Conservation (phyloP, 208 protist genomes). For the Leishmania turanica region DNA sequence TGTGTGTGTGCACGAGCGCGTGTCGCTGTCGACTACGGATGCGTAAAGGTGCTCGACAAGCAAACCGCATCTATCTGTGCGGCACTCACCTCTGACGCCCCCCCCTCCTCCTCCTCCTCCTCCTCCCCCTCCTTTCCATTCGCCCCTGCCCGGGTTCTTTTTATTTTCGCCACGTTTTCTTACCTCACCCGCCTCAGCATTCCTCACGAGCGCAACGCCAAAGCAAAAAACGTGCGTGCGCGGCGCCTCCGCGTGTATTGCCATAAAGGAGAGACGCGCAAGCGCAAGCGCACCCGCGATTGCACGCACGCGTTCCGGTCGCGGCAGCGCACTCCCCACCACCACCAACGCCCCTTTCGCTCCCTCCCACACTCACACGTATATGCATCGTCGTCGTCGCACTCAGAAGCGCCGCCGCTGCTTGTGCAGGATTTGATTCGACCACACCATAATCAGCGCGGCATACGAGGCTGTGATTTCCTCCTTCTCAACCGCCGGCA, state of each 20-base stretch:
- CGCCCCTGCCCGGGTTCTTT: neutral
- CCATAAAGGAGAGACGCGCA: neutral
- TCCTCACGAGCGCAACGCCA: neutral
- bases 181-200: neutral
- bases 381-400: neutral
- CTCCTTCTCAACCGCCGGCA: constrained; percentile 76
- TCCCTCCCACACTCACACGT: neutral
- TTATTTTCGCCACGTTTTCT: neutral
- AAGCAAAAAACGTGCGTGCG: neutral
- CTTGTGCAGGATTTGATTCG: constrained; percentile 57
- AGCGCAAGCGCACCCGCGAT: neutral
- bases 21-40: neutral
- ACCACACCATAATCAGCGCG: constrained; percentile 87
- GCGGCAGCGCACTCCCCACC: neutral
- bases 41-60: neutral
- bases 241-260: neutral
- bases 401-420: constrained; percentile 38
- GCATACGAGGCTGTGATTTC: constrained; percentile 88
- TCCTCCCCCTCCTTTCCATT: neutral
- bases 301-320: too few species aligned
- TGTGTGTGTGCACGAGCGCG: neutral
- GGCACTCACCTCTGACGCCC: neutral
- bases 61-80: neutral
- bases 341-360: neutral
- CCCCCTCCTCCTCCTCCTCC: neutral